Evolutionary conservation across 73 alveolate species (phyloP), one percentile per base, ranked within the genome.

Genomic region (Blepharisma japonicum): DNA sequence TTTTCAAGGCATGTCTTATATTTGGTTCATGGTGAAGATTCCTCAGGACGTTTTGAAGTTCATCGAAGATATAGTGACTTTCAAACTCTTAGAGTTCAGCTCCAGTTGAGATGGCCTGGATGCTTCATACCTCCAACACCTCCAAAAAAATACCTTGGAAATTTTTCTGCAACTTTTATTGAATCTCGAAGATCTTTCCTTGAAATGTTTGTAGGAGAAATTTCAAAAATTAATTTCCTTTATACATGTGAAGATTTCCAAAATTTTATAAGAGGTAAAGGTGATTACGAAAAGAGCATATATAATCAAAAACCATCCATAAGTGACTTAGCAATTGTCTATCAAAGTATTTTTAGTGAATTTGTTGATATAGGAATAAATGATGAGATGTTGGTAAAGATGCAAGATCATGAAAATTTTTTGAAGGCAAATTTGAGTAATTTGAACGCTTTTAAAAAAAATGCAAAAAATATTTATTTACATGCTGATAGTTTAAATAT

Each of bases 121-220:
- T 84, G 91, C 68, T 84, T 61, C 76, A 76, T 84, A 21, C 91
- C 91, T 78, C 83, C 91, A 50, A 84, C 77, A 25, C 91, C 91
- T 46, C 78, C 91, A 32, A 84, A 84, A 71, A 51, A 79, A 51
- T 72, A 11, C 42, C 42, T 32, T 32, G 74, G 74, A 61, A 61
- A 61, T 61, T 61, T 61, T 8, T n/a, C 14, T 14, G 23, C 39
- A 14, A 9, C 39, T 14, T 61, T 61, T 61, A 39, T 61, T n/a
- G 74, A 61, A 5, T 2, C 48, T 25, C 39, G 74, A 11, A 61
- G 74, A 25, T 14, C 18, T 14, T 39, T 14, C 18, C 74, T 61
- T 9, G 74, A 61, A 61, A 8, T 20, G 14, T 61, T 61, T 25
- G 14, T 61, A 2, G 18, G 74, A 25, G 18, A 61, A 61, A 25